Evolutionary conservation across 2,329 filamentous ascomycete genomes (phyloP), one percentile per base, ranked within the genome.

Genomic region (Bimuria novae-zelandiae): DNA sequence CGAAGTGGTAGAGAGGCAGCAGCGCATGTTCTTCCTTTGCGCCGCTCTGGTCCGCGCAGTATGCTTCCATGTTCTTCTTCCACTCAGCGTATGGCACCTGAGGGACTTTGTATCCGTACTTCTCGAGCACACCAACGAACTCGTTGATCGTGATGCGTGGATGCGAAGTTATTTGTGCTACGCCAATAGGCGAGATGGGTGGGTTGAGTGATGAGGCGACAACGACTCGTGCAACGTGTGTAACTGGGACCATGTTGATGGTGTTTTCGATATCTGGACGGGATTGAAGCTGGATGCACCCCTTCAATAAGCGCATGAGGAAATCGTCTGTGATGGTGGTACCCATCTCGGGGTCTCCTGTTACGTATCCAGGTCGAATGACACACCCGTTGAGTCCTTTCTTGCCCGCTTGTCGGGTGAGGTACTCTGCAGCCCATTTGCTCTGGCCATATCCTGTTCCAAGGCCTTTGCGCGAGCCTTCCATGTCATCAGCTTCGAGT

Each of bases 391-490:
- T 79, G 1, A 97, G 83, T 11, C 93, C 92, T 51, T 90, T 83
- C 51, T 79, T 79, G 44, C 92, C 90, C 22, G 93, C 92, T 71
- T 90, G 89, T 21, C 89, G 83, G 19, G 92, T 84, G 42, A 97
- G 80, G 60, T 83, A 84, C 68, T 88, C 85, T 3, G 83, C 82
- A 5, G 84, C 89, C 92, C 92, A 97, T 77, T 97, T 97, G 60
- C 84, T 86, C 73, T 97, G 92, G 2, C 93, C 92, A 65, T 97
- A 97, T 4, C 93, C 92, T 1, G 90, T 96, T 33, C 85, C 86
- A 1, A 97, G 84, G 27, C 90, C 90, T 47, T 79, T 85, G 33
- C 85, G 82, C 65, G 89, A 92, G 48, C 92, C 90, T 61, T 84
- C 79, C 56, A 97, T 80, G 60, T 93, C 86, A 69, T 97, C 92